Conservation (phyloP, 2,329 filamentous ascomycete species). For the Triangularia setosa region DNA sequence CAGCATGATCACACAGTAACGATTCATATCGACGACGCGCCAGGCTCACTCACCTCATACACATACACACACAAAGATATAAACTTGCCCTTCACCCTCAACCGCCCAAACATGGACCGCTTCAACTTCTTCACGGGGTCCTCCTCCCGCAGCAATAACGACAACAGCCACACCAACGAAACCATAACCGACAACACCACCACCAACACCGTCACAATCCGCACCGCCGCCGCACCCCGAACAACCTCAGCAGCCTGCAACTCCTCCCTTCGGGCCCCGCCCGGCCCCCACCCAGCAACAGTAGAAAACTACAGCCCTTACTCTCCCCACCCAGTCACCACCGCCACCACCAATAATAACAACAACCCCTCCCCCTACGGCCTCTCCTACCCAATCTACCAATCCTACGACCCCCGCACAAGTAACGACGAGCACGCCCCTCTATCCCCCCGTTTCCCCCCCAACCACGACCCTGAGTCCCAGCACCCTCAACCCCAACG, state of each 20-base stretch:
- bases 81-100: conserved; percentile 16
- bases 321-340: conserved; percentile 6
- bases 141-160: conserved; percentile 1
- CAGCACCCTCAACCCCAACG: neutral
- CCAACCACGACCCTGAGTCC: neutral
- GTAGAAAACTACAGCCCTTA: conserved; percentile 6
- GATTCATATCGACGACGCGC: neutral
- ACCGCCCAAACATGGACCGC: conserved; percentile 21
- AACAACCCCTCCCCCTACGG: conserved; percentile 22
- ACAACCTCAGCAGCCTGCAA: conserved; percentile 22
- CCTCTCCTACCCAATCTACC: conserved; percentile 16
- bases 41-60: neutral
- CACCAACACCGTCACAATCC: conserved; percentile 5
- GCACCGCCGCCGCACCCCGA: conserved; percentile 9
- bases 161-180: neutral
- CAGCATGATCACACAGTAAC: conserved; percentile 4
- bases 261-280: conserved; percentile 18
- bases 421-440: conserved; percentile 30
- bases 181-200: neutral
- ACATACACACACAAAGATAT: conserved; percentile 1
- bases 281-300: neutral
- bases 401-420: conserved; percentile 23
- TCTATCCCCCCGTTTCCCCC: conserved; percentile 21
- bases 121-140: conserved; percentile 24
- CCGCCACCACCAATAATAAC: conserved; percentile 14